phyloP scores from a whole-genome alignment of 2,329 filamentous ascomycete genomes.

The Ascochyta fabae region DNA sequence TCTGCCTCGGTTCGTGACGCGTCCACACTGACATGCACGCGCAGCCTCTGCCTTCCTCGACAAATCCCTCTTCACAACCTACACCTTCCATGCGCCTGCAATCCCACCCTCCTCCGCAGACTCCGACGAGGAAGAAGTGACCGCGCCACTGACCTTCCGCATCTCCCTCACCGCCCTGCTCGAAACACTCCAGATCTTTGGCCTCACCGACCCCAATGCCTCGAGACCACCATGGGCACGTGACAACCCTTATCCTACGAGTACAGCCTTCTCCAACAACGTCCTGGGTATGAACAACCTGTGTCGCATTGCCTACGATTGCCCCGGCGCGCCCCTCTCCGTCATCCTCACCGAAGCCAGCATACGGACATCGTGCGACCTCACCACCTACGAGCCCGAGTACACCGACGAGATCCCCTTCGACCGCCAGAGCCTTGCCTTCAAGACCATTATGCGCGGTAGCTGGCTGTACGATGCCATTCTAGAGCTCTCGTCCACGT shows the following conservation, averaged over 20 bases:
- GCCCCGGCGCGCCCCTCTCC: conserved; percentile 78
- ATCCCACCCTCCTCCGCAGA: conserved; percentile 48
- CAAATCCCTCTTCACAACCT: conserved; percentile 86
- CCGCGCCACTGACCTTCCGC: conserved; percentile 70
- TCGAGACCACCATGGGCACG: conserved; percentile 47
- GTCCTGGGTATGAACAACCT: conserved; percentile 83
- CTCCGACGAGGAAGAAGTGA: conserved; percentile 49
- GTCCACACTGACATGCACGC: conserved; percentile 13
- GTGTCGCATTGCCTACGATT: conserved; percentile 80
- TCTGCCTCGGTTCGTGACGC: conserved; percentile 1
- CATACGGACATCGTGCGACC: conserved; percentile 75
- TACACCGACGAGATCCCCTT: conserved; percentile 82
- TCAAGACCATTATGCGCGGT: conserved; percentile 95
- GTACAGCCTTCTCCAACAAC: conserved; percentile 82
- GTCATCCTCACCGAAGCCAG: conserved; percentile 86
- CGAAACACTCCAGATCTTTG: conserved; percentile 95
- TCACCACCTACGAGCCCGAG: conserved; percentile 81
- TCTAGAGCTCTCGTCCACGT: conserved; percentile 70
- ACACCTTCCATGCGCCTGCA: conserved; percentile 67
- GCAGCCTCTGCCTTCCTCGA: conserved; percentile 81
- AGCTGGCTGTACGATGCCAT: conserved; percentile 75
- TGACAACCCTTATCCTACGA: conserved; percentile 58
- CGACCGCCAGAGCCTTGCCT: conserved; percentile 75
- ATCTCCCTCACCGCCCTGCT: conserved; percentile 86
- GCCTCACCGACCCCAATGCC: conserved; percentile 61